A percentile compares a stretch with the other conserved stretches of the same genome.
Evolutionary conservation across 83 land plant genomes (phyloP).

Genomic region (Diphasiastrum complanatum): DNA sequence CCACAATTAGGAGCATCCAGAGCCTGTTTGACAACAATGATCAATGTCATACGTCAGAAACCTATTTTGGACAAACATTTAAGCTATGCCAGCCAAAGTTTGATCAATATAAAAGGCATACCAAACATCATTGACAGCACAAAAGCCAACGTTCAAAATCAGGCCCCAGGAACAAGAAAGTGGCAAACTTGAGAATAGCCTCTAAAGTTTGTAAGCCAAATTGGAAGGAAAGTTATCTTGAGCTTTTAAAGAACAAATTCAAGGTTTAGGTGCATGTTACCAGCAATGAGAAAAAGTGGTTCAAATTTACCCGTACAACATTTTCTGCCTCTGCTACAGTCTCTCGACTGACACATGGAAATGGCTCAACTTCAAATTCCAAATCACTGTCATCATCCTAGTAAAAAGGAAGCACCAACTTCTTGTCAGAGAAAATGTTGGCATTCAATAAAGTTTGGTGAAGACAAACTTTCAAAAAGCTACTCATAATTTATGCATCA

Average conservation of each 20-base stretch:
- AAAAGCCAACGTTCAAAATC: not conserved
- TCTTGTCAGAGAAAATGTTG: not conserved
- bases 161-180: slow-evolving; percentile 5
- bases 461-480: too few relatives aligned
- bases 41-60: too few relatives aligned
- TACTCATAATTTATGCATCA: too few relatives aligned
- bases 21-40: too few relatives aligned
- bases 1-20: too few relatives aligned
- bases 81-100: too few relatives aligned
- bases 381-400: slow-evolving; percentile 94
- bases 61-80: too few relatives aligned
- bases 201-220: too few relatives aligned
- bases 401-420: slow-evolving; percentile 2
- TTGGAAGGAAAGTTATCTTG: too few relatives aligned
- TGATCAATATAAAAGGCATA: not conserved
- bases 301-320: slow-evolving; percentile 64
- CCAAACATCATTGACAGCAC: too few relatives aligned
- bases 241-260: not conserved
- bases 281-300: not conserved
- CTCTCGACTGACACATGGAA: slow-evolving; percentile 54
- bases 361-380: slow-evolving; percentile 72
- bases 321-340: slow-evolving; percentile 56
- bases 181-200: slow-evolving; percentile 5
- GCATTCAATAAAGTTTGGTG: not conserved
- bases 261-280: not conserved